These are phyloP conservation scores for Epicoccum nigrum DNA, from an alignment of 2,329 filamentous ascomycete genomes.

Conservation along the genomic window DNA sequence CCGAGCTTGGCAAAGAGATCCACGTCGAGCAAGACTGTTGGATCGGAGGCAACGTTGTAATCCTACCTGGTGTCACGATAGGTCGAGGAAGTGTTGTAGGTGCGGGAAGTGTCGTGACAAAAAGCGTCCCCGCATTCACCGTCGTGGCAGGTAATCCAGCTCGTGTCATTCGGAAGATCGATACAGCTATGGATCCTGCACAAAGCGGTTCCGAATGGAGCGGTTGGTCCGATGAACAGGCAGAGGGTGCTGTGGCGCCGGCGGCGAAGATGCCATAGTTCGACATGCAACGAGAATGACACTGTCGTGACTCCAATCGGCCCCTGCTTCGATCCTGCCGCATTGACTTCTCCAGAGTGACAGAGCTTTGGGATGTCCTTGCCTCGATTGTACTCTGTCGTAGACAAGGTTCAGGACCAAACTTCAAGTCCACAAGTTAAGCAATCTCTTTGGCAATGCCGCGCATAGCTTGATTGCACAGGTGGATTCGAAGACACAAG, in stretches of 20 bases:
- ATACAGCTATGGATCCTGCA: constrained; percentile 41
- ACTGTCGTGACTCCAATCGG: no score
- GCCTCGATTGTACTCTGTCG: no score
- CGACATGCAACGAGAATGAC: background rate
- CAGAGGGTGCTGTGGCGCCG: constrained; percentile 70
- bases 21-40: constrained; percentile 72
- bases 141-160: constrained; percentile 73
- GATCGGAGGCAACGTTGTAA: constrained; percentile 58
- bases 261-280: constrained; percentile 72
- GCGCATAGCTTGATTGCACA: background rate
- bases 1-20: constrained; percentile 76
- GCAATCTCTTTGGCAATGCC: background rate
- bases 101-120: constrained; percentile 84
- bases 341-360: no score
- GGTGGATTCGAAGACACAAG: no score
- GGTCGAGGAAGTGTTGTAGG: constrained; percentile 76
- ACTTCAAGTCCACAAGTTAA: background rate
- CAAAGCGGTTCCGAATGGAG: constrained; percentile 25
- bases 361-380: no score
- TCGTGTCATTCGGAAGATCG: constrained; percentile 60
- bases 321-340: no score
- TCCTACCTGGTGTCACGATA: constrained; percentile 79
- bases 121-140: constrained; percentile 69
- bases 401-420: background rate
- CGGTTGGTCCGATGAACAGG: constrained; percentile 73